A percentile compares a stretch with the other conserved stretches of the same genome.
Evolutionary conservation across 495 filamentous ascomycete genomes (phyloP).

Genomic region (Daldinia loculata): DNA sequence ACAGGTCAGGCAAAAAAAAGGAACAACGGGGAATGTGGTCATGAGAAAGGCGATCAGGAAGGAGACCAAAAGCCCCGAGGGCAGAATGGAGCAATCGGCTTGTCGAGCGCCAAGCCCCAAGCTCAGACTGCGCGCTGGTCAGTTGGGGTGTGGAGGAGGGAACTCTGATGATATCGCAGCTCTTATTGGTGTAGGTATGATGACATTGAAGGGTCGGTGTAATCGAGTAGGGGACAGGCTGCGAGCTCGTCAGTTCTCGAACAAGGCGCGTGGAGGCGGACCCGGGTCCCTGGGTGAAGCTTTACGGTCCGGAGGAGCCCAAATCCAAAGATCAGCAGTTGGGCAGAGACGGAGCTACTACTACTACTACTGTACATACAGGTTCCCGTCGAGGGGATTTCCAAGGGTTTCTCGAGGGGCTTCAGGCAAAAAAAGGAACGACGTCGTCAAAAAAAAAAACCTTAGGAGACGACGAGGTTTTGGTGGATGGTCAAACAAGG

Average conservation of each 20-base stretch:
- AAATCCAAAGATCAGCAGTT: slow-evolving; percentile 51
- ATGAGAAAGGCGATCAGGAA: slow-evolving; percentile 49
- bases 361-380: slow-evolving; percentile 32
- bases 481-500: slow-evolving; percentile 44
- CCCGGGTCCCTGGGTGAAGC: slow-evolving; percentile 44
- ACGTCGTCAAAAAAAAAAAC: slow-evolving; percentile 43
- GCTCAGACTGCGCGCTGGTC: slow-evolving; percentile 45
- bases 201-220: slow-evolving; percentile 46
- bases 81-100: slow-evolving; percentile 43
- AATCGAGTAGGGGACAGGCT: slow-evolving; percentile 41
- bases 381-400: slow-evolving; percentile 22
- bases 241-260: slow-evolving; percentile 44
- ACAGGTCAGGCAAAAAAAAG: slow-evolving; percentile 51
- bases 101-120: slow-evolving; percentile 40
- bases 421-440: slow-evolving; percentile 32
- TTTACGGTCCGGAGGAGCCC: slow-evolving; percentile 44
- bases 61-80: slow-evolving; percentile 41
- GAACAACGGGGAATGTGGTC: slow-evolving; percentile 51
- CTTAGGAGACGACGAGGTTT: slow-evolving; percentile 41
- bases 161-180: slow-evolving; percentile 43
- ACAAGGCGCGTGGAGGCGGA: slow-evolving; percentile 44
- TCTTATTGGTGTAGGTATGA: slow-evolving; percentile 45
- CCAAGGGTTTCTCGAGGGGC: slow-evolving; percentile 29
- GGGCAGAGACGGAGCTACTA: slow-evolving; percentile 46
- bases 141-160: slow-evolving; percentile 45